Conservation (phyloP, 1,139 yeast genomes). For the Debaryomyces psychrophilus region DNA sequence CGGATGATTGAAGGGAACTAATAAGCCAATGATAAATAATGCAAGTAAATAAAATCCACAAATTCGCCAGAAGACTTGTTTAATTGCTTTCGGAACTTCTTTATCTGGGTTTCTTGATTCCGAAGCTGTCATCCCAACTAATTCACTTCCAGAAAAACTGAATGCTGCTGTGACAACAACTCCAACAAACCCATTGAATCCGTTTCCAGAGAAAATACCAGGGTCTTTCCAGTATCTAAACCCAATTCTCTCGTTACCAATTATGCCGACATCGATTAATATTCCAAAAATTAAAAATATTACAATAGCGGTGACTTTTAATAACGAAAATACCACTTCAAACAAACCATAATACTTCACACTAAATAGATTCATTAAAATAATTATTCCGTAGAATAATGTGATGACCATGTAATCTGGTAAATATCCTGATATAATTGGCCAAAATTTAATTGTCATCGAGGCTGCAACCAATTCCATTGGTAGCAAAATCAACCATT, state of each 20-base stretch:
- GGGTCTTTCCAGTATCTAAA: slow-evolving; percentile 38
- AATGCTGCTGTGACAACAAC: slow-evolving; percentile 30
- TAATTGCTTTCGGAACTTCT: slow-evolving; percentile 38
- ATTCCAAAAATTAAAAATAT: slow-evolving; percentile 37
- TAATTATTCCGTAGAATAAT: slow-evolving; percentile 21
- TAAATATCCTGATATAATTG: slow-evolving; percentile 16
- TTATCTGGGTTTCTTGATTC: slow-evolving; percentile 35
- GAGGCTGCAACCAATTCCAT: slow-evolving; percentile 28
- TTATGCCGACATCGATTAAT: slow-evolving; percentile 39
- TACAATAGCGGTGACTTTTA: slow-evolving; percentile 35
- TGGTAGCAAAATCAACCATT: slow-evolving; percentile 27
- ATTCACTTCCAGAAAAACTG: slow-evolving; percentile 25
- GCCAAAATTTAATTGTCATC: slow-evolving; percentile 28
- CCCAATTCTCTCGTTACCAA: slow-evolving; percentile 32
- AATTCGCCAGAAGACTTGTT: slow-evolving; percentile 41
- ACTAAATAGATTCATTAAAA: slow-evolving; percentile 25
- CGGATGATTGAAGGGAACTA: slow-evolving; percentile 32
- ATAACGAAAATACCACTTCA: slow-evolving; percentile 33
- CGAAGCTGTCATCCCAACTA: slow-evolving; percentile 41
- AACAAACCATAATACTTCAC: slow-evolving; percentile 27
- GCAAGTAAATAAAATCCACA: slow-evolving; percentile 32
- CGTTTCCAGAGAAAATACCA: slow-evolving; percentile 32
- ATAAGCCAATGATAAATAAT: slow-evolving; percentile 24
- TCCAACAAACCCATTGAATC: slow-evolving; percentile 28
- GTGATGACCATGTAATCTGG: slow-evolving; percentile 24